Evolutionary conservation across 345 rosid species (phyloP).

Genomic region (Populus davidiana): DNA sequence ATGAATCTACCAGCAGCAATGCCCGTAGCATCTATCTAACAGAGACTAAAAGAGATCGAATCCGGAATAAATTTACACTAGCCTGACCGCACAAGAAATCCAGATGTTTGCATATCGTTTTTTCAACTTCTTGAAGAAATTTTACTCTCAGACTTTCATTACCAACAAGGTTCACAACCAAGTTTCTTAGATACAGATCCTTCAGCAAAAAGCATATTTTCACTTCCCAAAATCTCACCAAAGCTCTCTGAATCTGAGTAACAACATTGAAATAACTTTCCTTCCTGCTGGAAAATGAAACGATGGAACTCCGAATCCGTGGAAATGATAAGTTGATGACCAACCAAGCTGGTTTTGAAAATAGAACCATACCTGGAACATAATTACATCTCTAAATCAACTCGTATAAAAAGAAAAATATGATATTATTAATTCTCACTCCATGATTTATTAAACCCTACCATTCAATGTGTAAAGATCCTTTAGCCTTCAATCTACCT

Average conservation of each 20-base stretch:
- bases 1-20: no score
- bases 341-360: slow-evolving; percentile 43
- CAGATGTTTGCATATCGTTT: slow-evolving; percentile 17
- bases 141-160: slow-evolving; percentile 23
- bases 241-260: slow-evolving; percentile 39
- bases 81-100: slow-evolving; percentile 23
- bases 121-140: slow-evolving; percentile 25
- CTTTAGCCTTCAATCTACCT: no score
- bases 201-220: slow-evolving; percentile 19
- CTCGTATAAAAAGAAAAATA: no score
- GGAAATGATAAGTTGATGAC: slow-evolving; percentile 32
- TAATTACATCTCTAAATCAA: neutral
- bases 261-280: slow-evolving; percentile 28
- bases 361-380: slow-evolving; percentile 36
- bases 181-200: slow-evolving; percentile 35
- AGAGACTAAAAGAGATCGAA: no score
- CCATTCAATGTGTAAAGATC: no score
- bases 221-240: slow-evolving; percentile 29
- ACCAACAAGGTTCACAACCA: slow-evolving; percentile 33
- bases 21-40: no score
- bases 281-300: slow-evolving; percentile 43
- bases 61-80: neutral
- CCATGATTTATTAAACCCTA: no score
- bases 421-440: no score
- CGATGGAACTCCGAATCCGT: slow-evolving; percentile 41